Evolutionary conservation across 352 stramenopile species (phyloP), one percentile per base, ranked within the genome.

Genomic region (Pythium brassicae): DNA sequence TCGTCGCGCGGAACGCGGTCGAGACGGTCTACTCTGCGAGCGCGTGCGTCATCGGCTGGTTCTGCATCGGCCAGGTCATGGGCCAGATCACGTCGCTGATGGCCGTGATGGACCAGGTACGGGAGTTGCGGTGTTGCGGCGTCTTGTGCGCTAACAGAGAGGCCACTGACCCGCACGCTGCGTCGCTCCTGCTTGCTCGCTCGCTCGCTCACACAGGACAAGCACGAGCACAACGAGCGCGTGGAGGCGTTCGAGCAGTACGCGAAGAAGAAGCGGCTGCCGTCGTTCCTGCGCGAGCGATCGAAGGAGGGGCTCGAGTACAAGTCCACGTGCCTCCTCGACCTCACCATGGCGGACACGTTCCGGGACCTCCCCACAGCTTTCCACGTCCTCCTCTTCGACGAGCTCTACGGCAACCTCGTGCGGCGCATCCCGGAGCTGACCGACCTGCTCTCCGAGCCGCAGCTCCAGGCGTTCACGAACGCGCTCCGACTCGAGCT

Each of bases 241-340:
- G 59, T 70, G n/a, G 50, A 70, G 32, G 61, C 61, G 19, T 70
- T 70, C 49, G 59, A 70, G 11, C 53, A 67, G 35, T 70, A 68
- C 46, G 59, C 59, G 7, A 69, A 65, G 43, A 63, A 57, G 22
- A 56, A 58, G 20, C 53, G 51, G 8, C 35, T 70, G 32, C 63
- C 63, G 20, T 39, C 59, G 7, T 53, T 53, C 29, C 51, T 70
- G 37, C 63, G 59, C 29, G 50, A 67, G 39, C 52, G 61, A 8
- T 48, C 63, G 3, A 66, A 61, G 32, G 63, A 66, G 4, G 59
- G 53, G 14, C 47, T 68, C 15, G 53, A 67, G 15, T 67, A 54
- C 32, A 63, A 68, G 19, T 58, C 48, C 32, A 63, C 59, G 35
- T 67, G 63, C 29, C 37, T 62, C 15, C 44, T 68, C 20, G 53